A percentile compares a stretch with the other conserved stretches of the same genome.
Evolutionary conservation across 257 asterid species (phyloP).

Genomic region (Voacanga thouarsii): DNA sequence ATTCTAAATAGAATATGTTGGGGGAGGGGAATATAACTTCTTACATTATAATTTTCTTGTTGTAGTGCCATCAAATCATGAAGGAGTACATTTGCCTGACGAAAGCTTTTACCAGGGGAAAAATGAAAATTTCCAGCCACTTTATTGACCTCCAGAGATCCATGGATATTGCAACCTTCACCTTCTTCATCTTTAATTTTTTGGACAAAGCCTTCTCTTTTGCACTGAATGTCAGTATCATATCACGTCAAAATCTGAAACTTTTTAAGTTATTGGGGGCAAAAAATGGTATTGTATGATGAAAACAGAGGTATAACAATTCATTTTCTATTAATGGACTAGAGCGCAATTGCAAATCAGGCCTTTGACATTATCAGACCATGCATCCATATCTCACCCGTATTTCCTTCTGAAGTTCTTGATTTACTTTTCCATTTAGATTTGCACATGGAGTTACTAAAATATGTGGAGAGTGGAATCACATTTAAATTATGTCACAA

Average conservation of each 20-base stretch:
- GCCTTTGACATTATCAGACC: background rate
- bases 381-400: background rate
- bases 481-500: background rate
- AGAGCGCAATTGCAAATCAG: background rate
- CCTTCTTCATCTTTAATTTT: constrained; percentile 87
- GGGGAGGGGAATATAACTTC: constrained; percentile 12
- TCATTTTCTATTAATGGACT: background rate
- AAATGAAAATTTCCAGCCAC: constrained; percentile 98
- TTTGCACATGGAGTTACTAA: background rate
- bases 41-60: constrained; percentile 70
- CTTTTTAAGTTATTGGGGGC: background rate
- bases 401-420: background rate
- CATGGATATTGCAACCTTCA: constrained; percentile 98
- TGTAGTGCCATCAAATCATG: constrained; percentile 64
- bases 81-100: constrained; percentile 49
- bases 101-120: constrained; percentile 85
- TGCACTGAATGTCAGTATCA: constrained; percentile 53
- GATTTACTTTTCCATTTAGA: background rate
- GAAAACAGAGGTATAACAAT: background rate
- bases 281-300: background rate
- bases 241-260: constrained; percentile 15
- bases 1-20: background rate
- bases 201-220: constrained; percentile 88
- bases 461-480: background rate
- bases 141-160: constrained; percentile 89